Base-by-base conservation (phyloP, 139 green algal species). In the Chlamydomonas schloesseri region DNA sequence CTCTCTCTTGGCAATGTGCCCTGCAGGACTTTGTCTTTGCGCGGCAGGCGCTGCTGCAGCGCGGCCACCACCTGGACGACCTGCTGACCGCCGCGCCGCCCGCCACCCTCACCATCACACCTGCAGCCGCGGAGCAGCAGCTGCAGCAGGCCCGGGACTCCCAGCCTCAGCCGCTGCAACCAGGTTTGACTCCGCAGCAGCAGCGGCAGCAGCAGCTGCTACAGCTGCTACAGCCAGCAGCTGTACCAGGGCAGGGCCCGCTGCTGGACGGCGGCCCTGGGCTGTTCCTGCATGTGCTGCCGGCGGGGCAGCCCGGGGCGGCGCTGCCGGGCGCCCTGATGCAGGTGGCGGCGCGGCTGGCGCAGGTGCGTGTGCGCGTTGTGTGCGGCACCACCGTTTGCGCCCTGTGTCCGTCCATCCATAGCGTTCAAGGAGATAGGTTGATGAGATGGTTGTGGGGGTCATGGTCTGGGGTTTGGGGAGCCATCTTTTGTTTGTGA, bases 41-140 rank as follows among this genome's bases (percentile, higher is more conserved):
- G 10, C 33, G 79, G 47, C 47, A 85, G 79, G 26, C 47, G 60
- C 79, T 84, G 42, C 58, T 85, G 65, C 36, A 77, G 65, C 67
- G 67, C 20, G 67, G 65, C 14, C 65, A 47, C 21, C 68, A 76
- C 50, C 47, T 85, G 47, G 79, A 85, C n/a, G 24, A 57, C 4
- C 79, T 85, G n/a, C 67, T 85, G 31, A 31, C 79, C 4, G 53
- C 67, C 31, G 65, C 46, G 60, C 18, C 60, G 60, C 60, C 55
- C 55, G 2, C 20, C 55, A 24, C 55, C 55, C 55, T 21, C 20
- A 24, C 10, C 64, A 42, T 10, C 53, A n/a, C 13, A 23, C 76
- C 34, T 17, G 58, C 58, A 20, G 26, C 60, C 60, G 24, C 13
- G 3, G 24, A 20, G 23, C 60, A 17, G 24, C 24, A n/a, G 60